Evolutionary conservation across 352 stramenopile genomes (phyloP).

Genomic region (Phytophthora niederhauseri): DNA sequence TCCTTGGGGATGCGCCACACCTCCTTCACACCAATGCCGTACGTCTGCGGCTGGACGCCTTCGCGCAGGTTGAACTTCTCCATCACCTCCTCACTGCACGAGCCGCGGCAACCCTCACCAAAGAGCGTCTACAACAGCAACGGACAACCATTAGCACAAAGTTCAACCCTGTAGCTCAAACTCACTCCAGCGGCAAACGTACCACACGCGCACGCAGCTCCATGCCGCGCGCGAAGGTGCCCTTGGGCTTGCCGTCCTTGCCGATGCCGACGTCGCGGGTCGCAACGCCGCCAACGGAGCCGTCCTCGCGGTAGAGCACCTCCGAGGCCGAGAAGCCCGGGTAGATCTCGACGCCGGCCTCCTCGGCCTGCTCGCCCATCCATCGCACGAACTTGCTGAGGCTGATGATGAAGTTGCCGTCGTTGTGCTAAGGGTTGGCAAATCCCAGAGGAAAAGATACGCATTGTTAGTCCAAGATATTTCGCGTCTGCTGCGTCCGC

Average conservation of each 20-base stretch:
- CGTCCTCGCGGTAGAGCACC: slow-evolving; percentile 86
- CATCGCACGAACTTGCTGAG: slow-evolving; percentile 97
- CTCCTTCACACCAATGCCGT: slow-evolving; percentile 99
- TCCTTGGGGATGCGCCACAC: slow-evolving; percentile 93
- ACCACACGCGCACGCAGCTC: slow-evolving; percentile 94
- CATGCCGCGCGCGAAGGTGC: slow-evolving; percentile 98
- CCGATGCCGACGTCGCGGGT: slow-evolving; percentile 98
- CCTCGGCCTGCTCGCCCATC: slow-evolving; percentile 96
- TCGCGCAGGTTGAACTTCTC: slow-evolving; percentile 96
- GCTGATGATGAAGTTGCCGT: slow-evolving; percentile 99
- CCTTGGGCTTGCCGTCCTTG: slow-evolving; percentile 96
- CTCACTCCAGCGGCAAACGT: slow-evolving; percentile 11
- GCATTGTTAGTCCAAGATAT: background rate
- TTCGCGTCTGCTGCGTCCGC: background rate
- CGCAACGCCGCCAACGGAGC: slow-evolving; percentile 93
- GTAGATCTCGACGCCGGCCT: slow-evolving; percentile 99
- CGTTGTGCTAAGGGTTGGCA: slow-evolving; percentile 90
- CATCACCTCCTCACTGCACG: slow-evolving; percentile 97
- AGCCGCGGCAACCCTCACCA: slow-evolving; percentile 97
- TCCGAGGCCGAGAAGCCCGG: slow-evolving; percentile 97
- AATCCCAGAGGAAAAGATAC: slow-evolving; percentile 27
- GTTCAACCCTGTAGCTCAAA: background rate
- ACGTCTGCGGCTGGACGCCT: slow-evolving; percentile 94
- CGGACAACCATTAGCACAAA: slow-evolving; percentile 6
- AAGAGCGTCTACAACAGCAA: slow-evolving; percentile 92